A percentile compares a stretch with the other conserved stretches of the same genome.
Evolutionary conservation across 1,139 yeast species (phyloP).

Genomic region (Protomyces pachydermus): DNA sequence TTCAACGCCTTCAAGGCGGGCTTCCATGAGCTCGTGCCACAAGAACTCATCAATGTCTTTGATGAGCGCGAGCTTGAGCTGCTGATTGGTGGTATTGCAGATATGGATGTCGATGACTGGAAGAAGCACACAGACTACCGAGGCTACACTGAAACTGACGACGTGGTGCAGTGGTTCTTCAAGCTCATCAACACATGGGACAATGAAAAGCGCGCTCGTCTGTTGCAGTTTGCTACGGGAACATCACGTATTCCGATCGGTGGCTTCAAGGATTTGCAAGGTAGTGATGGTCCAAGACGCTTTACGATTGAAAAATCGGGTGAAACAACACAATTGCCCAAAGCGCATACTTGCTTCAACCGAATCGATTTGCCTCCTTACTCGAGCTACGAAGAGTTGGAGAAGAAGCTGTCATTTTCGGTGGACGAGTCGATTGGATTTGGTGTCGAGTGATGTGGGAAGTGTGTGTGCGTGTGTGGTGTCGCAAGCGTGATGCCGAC

Average conservation of each 20-base stretch:
- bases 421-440: constrained; percentile 93
- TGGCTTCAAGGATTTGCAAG: constrained; percentile 97
- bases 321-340: constrained; percentile 85
- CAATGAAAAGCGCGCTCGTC: constrained; percentile 90
- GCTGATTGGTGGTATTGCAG: constrained; percentile 96
- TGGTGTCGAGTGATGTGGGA: constrained; percentile 38
- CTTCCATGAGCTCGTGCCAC: constrained; percentile 94
- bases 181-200: constrained; percentile 81
- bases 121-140: constrained; percentile 96
- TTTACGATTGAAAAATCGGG: constrained; percentile 98
- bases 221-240: constrained; percentile 95
- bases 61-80: constrained; percentile 96
- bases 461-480: neutral
- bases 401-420: constrained; percentile 75
- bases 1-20: constrained; percentile 95
- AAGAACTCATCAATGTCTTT: constrained; percentile 89
- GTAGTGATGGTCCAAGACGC: constrained; percentile 97
- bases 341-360: constrained; percentile 90
- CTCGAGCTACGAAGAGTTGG: constrained; percentile 65
- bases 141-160: constrained; percentile 94
- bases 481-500: neutral
- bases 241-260: constrained; percentile 98
- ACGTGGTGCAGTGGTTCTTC: constrained; percentile 46
- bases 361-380: constrained; percentile 89
- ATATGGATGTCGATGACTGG: constrained; percentile 98